These are phyloP conservation scores for Caulochytrium protostelioides DNA, from an alignment of 371 early-diverging fungal species.

Conservation along the genomic window DNA sequence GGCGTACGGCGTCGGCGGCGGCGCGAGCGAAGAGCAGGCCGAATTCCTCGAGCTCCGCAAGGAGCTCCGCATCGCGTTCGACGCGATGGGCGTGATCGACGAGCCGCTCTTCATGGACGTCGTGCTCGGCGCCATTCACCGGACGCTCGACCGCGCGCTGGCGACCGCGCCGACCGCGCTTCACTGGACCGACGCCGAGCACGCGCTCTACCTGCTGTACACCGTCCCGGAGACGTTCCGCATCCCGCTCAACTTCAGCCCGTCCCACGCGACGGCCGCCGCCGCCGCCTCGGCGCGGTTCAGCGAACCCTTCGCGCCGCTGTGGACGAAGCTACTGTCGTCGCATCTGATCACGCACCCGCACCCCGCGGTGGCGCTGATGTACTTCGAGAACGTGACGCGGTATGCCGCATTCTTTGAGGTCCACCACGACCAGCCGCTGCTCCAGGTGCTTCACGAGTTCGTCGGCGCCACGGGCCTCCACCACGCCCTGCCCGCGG, in stretches of 20 bases:
- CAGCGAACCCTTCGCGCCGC: constrained; percentile 44
- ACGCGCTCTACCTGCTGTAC: constrained; percentile 52
- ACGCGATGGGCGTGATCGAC: constrained; percentile 45
- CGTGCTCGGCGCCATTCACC: constrained; percentile 6
- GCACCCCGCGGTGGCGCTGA: constrained; percentile 50
- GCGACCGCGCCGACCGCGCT: too few species aligned
- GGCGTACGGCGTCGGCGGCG: constrained; percentile 45
- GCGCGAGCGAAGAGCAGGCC: constrained; percentile 58
- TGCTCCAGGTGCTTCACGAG: constrained; percentile 44
- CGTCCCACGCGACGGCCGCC: constrained; percentile 12
- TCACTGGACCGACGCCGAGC: constrained; percentile 59
- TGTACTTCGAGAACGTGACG: constrained; percentile 52
- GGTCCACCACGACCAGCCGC: constrained; percentile 33
- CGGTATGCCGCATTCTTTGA: constrained; percentile 59
- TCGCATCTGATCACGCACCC: constrained; percentile 48
- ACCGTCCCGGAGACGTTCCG: too few species aligned
- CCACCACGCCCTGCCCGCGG: constrained; percentile 41
- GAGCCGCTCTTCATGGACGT: constrained; percentile 14
- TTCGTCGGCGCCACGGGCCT: constrained; percentile 63
- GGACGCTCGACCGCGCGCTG: too few species aligned
- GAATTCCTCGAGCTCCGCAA: constrained; percentile 53
- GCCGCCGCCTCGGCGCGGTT: too few species aligned
- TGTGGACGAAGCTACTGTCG: constrained; percentile 38
- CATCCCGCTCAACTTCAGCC: too few species aligned
- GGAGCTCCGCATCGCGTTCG: constrained; percentile 23